Conservation (phyloP, 2,329 filamentous ascomycete species). For the Epichloe festucae region DNA sequence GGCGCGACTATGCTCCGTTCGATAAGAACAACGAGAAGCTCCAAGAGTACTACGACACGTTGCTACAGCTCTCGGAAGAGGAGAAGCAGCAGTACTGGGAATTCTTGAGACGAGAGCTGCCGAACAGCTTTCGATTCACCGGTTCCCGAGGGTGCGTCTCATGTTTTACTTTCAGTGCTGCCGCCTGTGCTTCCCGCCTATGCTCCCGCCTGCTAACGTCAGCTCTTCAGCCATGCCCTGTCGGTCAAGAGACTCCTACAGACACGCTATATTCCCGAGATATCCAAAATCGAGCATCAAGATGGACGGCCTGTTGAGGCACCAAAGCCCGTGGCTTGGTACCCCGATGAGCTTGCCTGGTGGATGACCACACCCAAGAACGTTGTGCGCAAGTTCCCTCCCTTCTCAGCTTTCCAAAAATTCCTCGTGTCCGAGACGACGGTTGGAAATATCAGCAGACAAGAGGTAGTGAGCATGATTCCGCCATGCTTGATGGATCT, state of each 20-base stretch:
- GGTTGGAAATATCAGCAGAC: conserved; percentile 92
- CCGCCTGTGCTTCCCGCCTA: neutral
- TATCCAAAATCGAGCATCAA: conserved; percentile 67
- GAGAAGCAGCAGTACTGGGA: conserved; percentile 78
- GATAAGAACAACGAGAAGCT: conserved; percentile 72
- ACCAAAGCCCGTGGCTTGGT: conserved; percentile 76
- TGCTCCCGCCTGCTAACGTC: conserved; percentile 8
- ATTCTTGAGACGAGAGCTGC: conserved; percentile 68
- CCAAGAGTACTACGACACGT: conserved; percentile 72
- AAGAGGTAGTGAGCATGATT: conserved; percentile 98
- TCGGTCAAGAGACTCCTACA: conserved; percentile 81
- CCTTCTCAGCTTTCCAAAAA: conserved; percentile 95
- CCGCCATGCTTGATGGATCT: conserved; percentile 88
- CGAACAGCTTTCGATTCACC: conserved; percentile 95
- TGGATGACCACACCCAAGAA: conserved; percentile 98
- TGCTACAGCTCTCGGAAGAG: conserved; percentile 61
- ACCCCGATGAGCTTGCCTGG: conserved; percentile 90
- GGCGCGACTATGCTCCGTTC: conserved; percentile 31
- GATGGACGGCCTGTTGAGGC: conserved; percentile 75
- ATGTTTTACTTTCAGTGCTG: neutral
- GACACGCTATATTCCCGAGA: conserved; percentile 80
- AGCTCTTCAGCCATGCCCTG: conserved; percentile 60
- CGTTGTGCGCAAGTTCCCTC: conserved; percentile 81
- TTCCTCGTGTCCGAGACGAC: conserved; percentile 96
- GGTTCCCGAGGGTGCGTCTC: conserved; percentile 68